These are phyloP conservation scores for Cichorium intybus DNA, from an alignment of 140 eudicot genomes.

Conservation along the genomic window DNA sequence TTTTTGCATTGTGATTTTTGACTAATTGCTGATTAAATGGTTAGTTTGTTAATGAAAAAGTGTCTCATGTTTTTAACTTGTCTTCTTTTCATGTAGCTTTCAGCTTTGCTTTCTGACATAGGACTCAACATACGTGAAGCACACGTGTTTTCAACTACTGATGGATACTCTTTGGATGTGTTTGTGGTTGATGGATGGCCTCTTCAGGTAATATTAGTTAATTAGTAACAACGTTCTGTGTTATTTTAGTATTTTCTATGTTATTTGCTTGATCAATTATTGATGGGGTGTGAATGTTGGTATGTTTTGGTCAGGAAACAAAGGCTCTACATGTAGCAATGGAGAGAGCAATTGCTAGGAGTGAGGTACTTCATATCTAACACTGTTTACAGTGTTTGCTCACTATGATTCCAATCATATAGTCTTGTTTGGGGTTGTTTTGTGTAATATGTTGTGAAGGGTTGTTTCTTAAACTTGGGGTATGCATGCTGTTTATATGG, in stretches of 20 bases:
- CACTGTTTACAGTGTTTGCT: conserved; percentile 10
- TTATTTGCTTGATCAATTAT: neutral
- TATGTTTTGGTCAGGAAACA: conserved; percentile 72
- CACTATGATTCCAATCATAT: conserved; percentile 11
- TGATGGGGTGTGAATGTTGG: conserved; percentile 40
- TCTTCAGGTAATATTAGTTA: conserved; percentile 42
- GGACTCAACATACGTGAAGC: conserved; percentile 98
- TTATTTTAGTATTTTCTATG: neutral
- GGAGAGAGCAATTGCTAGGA: conserved; percentile 74
- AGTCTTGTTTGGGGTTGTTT: neutral
- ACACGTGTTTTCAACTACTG: conserved; percentile 90
- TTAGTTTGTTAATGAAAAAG: neutral
- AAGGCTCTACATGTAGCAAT: conserved; percentile 59
- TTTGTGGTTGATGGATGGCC: conserved; percentile 99
- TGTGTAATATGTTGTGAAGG: neutral
- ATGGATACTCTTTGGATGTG: conserved; percentile 90
- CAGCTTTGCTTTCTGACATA: conserved; percentile 89
- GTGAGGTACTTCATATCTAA: conserved; percentile 56
- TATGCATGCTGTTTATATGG: conserved; percentile 7
- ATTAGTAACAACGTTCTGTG: neutral
- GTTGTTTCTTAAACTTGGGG: neutral
- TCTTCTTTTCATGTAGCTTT: conserved; percentile 46
- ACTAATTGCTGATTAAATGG: no score
- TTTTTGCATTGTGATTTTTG: no score
- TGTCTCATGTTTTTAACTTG: neutral